Conservation (phyloP, 1,139 yeast genomes). For the Wickerhamomyces sp. region DNA sequence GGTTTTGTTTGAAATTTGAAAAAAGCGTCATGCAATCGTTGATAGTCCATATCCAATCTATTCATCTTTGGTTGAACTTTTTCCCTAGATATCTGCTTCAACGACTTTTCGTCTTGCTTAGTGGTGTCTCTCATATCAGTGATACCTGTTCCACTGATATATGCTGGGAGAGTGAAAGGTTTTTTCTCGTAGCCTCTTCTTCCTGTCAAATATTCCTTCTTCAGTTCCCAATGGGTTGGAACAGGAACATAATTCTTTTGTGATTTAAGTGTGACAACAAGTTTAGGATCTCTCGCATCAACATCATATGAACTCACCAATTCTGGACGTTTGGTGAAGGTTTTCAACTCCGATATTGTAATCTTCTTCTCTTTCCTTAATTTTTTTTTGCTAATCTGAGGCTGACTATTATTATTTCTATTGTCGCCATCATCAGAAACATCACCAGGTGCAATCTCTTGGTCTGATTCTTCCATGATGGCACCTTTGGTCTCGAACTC, state of each 20-base stretch:
- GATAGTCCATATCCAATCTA: conserved; percentile 79
- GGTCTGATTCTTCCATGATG: conserved; percentile 31
- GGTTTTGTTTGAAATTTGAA: conserved; percentile 80
- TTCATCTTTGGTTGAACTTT: conserved; percentile 91
- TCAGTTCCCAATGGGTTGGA: conserved; percentile 81
- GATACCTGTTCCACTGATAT: conserved; percentile 80
- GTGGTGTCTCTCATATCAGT: conserved; percentile 73
- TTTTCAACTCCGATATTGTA: conserved; percentile 63
- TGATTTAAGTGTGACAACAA: conserved; percentile 60
- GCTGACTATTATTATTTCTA: conserved; percentile 11
- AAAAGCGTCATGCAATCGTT: conserved; percentile 78
- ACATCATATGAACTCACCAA: conserved; percentile 81
- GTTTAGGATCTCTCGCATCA: conserved; percentile 72
- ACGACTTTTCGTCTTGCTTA: conserved; percentile 44
- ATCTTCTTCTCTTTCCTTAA: conserved; percentile 46
- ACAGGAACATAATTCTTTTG: conserved; percentile 67
- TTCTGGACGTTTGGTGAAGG: conserved; percentile 56
- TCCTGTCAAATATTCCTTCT: conserved; percentile 72
- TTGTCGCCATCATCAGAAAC: conserved; percentile 21
- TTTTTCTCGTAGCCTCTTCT: conserved; percentile 66
- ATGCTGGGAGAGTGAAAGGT: conserved; percentile 75
- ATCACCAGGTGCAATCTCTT: conserved; percentile 23
- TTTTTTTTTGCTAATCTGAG: conserved; percentile 36
- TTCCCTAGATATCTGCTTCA: conserved; percentile 76
- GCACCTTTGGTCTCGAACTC: conserved; percentile 25